Conservation (phyloP, 495 filamentous ascomycete species). For the Lophium mytilinum region DNA sequence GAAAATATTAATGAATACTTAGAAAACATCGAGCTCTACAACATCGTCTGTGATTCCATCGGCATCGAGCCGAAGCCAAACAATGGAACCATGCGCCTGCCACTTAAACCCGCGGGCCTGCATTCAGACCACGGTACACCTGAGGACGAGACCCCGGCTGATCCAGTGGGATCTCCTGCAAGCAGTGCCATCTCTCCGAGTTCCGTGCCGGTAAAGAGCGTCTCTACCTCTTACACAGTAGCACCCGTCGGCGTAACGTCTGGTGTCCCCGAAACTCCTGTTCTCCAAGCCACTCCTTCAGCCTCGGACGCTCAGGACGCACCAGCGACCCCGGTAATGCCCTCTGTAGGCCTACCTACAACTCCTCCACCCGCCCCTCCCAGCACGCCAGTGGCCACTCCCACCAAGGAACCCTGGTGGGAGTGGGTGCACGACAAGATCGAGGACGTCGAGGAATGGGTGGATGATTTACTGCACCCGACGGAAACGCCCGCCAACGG, state of each 20-base stretch:
- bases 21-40: conserved; percentile 95
- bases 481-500: not conserved
- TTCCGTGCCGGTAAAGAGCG: no score
- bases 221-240: no score
- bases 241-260: no score
- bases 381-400: conserved; percentile 13
- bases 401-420: conserved; percentile 17
- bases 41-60: conserved; percentile 81
- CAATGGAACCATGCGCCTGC: conserved; percentile 81
- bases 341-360: not conserved
- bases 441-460: conserved; percentile 22
- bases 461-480: conserved; percentile 14
- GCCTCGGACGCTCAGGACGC: no score
- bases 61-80: conserved; percentile 60
- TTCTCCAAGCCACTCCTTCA: no score
- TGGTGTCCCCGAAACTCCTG: no score
- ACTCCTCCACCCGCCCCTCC: not conserved
- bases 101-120: conserved; percentile 59
- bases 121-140: conserved; percentile 46
- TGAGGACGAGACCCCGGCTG: conserved; percentile 23
- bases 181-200: not conserved
- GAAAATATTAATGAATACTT: not conserved
- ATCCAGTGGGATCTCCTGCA: conserved; percentile 20
- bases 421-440: conserved; percentile 23
- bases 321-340: no score